Percentiles rank a stretch among this genome's conserved stretches.
These are phyloP conservation scores for Delitschia confertaspora DNA, from an alignment of 495 filamentous ascomycete species.

Conservation along the genomic window DNA sequence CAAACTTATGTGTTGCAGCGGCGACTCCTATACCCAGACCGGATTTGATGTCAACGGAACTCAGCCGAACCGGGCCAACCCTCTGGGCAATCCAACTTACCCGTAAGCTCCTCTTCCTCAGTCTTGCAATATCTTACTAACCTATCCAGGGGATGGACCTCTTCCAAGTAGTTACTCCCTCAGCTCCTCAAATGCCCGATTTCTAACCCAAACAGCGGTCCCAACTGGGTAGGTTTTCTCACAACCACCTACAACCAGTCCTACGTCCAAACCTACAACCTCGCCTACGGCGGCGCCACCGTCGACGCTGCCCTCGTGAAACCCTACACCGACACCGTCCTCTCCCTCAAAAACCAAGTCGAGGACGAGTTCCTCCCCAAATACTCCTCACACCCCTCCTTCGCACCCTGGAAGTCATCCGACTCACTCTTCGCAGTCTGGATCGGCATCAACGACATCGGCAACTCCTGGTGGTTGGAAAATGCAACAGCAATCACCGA, in stretches of 20 bases:
- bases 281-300: slow-evolving; percentile 62
- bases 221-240: slow-evolving; percentile 58
- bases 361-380: slow-evolving; percentile 42
- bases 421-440: slow-evolving; percentile 57
- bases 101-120: too few species aligned
- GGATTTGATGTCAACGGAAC: slow-evolving; percentile 54
- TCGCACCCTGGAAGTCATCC: slow-evolving; percentile 49
- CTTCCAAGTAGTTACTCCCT: slow-evolving; percentile 49
- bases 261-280: slow-evolving; percentile 53
- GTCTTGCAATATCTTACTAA: background rate
- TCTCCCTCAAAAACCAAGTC: slow-evolving; percentile 53
- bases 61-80: slow-evolving; percentile 56
- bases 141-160: slow-evolving; percentile 39
- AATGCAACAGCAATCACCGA: slow-evolving; percentile 42
- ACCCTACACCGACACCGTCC: slow-evolving; percentile 44
- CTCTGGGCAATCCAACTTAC: slow-evolving; percentile 65
- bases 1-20: slow-evolving; percentile 31
- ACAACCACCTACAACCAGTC: slow-evolving; percentile 54
- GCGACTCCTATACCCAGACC: slow-evolving; percentile 56
- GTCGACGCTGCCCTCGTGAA: slow-evolving; percentile 52
- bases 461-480: slow-evolving; percentile 50
- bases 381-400: slow-evolving; percentile 34
- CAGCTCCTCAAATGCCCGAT: background rate
- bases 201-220: slow-evolving; percentile 16
- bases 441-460: slow-evolving; percentile 76